A percentile compares a stretch with the other conserved stretches of the same genome.
Conservation (phyloP, 2,329 filamentous ascomycete species). For the Alternaria panax region DNA sequence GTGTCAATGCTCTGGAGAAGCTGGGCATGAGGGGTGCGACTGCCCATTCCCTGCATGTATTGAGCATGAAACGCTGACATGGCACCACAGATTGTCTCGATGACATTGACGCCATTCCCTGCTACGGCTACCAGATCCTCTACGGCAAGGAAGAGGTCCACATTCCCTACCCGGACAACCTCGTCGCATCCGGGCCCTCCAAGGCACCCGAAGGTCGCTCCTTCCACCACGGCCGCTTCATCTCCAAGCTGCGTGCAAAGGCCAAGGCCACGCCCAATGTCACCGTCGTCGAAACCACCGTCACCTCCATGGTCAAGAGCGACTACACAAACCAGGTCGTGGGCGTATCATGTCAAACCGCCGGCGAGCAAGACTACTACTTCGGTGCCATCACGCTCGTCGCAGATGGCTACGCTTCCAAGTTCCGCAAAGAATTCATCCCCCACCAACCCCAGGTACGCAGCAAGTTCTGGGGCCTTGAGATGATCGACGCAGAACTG, state of each 20-base stretch:
- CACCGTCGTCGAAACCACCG: constrained; percentile 89
- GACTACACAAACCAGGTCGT: constrained; percentile 75
- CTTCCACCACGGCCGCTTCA: constrained; percentile 96
- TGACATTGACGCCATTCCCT: constrained; percentile 83
- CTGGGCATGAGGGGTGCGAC: constrained; percentile 69
- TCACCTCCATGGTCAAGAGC: constrained; percentile 75
- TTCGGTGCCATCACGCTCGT: constrained; percentile 89
- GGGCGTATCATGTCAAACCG: constrained; percentile 79
- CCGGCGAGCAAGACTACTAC: constrained; percentile 72
- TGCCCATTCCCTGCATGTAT: neutral
- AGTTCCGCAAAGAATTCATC: constrained; percentile 84
- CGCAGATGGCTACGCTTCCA: constrained; percentile 90
- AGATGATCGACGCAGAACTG: constrained; percentile 86
- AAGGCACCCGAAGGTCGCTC: constrained; percentile 71
- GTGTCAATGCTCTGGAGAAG: constrained; percentile 78
- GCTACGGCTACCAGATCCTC: constrained; percentile 86
- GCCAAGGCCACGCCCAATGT: constrained; percentile 82
- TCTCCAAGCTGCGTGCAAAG: constrained; percentile 78
- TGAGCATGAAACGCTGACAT: constrained; percentile 15
- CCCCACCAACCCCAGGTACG: constrained; percentile 71
- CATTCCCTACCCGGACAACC: constrained; percentile 79
- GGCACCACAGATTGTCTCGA: constrained; percentile 72
- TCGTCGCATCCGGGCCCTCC: constrained; percentile 46
- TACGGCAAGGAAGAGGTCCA: constrained; percentile 76
- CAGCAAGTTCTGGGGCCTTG: constrained; percentile 92